These are phyloP conservation scores for Athelia sp. DNA, from an alignment of 1,284 basidiomycete genomes.

Conservation along the genomic window DNA sequence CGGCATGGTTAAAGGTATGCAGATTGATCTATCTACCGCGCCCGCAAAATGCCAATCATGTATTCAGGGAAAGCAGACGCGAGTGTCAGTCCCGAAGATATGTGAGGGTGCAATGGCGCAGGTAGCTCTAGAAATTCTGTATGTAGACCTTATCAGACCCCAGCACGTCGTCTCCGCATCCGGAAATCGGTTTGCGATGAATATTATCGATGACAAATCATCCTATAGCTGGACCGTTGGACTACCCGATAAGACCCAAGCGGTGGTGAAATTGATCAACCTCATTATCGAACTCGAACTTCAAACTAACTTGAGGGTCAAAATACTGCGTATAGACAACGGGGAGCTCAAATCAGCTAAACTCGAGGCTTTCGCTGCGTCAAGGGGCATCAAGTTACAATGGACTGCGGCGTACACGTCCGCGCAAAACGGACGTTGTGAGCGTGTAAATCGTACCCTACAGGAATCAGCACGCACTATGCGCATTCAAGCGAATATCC, in stretches of 20 bases:
- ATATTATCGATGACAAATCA: conserved; percentile 29
- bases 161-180: conserved; percentile 16
- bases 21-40: conserved; percentile 12
- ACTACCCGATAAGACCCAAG: conserved; percentile 16
- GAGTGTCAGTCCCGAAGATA: conserved; percentile 2
- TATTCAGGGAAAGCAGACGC: conserved; percentile 10
- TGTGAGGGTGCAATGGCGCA: conserved; percentile 11
- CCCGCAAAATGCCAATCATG: conserved; percentile 19
- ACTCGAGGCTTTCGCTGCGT: conserved; percentile 16
- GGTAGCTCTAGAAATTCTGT: conserved; percentile 21
- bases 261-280: conserved; percentile 11
- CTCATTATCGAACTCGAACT: too few species aligned
- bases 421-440: conserved; percentile 21
- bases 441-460: conserved; percentile 22
- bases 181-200: conserved; percentile 26
- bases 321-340: conserved; percentile 16
- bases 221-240: conserved; percentile 24
- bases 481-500: conserved; percentile 1
- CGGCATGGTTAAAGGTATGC: conserved; percentile 26
- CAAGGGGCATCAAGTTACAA: conserved; percentile 10
- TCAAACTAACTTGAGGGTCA: too few species aligned
- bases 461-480: conserved; percentile 6
- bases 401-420: conserved; percentile 23
- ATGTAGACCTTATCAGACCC: conserved; percentile 26
- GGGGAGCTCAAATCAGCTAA: conserved; percentile 24